Evolutionary conservation across 345 rosid species (phyloP).

Genomic region (Citrus glauca): DNA sequence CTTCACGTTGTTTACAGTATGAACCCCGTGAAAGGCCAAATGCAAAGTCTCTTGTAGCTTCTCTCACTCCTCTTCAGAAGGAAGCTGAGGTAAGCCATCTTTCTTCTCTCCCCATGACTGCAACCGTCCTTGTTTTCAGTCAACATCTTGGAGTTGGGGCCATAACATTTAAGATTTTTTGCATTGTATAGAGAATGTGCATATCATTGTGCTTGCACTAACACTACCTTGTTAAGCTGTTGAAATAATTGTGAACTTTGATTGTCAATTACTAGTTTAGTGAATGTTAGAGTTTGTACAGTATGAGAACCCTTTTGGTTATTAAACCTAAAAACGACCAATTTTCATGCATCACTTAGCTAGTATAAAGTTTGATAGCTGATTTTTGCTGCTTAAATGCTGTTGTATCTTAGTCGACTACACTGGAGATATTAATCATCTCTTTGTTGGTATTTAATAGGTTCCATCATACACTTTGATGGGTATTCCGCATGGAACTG

Average conservation of each 20-base stretch:
- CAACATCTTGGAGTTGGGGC: neutral
- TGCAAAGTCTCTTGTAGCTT: constrained; percentile 66
- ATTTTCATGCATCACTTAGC: neutral
- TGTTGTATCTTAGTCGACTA: neutral
- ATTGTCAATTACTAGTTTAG: neutral
- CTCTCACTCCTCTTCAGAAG: constrained; percentile 70
- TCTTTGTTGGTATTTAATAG: constrained; percentile 21
- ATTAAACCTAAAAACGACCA: neutral
- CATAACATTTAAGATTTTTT: neutral
- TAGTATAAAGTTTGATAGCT: neutral
- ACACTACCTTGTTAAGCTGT: neutral
- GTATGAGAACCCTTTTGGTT: neutral
- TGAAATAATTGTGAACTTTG: neutral
- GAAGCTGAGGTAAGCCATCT: constrained; percentile 52
- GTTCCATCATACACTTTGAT: constrained; percentile 59
- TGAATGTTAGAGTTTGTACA: neutral
- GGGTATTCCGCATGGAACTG: constrained; percentile 62
- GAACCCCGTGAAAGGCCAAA: constrained; percentile 93
- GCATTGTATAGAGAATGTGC: neutral
- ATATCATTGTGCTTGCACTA: neutral
- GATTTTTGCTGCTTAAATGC: neutral
- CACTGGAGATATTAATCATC: neutral
- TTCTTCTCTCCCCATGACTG: neutral
- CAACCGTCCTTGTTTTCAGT: neutral
- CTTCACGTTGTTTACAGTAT: constrained; percentile 80